Evolutionary conservation across 257 asterid species (phyloP).

Genomic region (Anisodus tanguticus): DNA sequence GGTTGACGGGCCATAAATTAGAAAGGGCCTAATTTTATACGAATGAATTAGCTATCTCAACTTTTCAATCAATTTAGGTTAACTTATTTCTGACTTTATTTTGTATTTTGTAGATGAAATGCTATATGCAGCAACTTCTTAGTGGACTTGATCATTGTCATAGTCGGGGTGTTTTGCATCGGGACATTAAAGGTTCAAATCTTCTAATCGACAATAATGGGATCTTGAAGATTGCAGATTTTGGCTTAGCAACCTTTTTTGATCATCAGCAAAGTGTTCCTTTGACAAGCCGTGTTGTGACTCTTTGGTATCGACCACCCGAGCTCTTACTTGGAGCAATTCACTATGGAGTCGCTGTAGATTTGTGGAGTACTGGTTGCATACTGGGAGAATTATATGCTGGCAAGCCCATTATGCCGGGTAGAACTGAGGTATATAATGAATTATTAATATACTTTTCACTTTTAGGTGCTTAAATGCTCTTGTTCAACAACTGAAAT

Average conservation of each 20-base stretch:
- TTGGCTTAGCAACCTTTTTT: conserved; percentile 84
- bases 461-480: background rate
- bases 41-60: background rate
- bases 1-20: too few relatives aligned
- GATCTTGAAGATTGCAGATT: conserved; percentile 86
- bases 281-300: conserved; percentile 91
- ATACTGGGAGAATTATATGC: conserved; percentile 84
- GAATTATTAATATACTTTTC: background rate
- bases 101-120: conserved; percentile 61
- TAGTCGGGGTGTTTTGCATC: conserved; percentile 74
- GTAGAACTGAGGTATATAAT: conserved; percentile 82
- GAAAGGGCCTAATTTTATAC: background rate
- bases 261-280: conserved; percentile 58
- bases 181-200: conserved; percentile 92
- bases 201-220: conserved; percentile 78
- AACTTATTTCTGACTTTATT: conserved; percentile 4
- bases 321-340: conserved; percentile 88
- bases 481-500: background rate
- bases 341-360: conserved; percentile 84
- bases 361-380: conserved; percentile 93
- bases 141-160: conserved; percentile 88
- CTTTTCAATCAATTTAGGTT: background rate
- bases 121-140: conserved; percentile 87
- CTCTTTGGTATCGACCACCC: conserved; percentile 98
- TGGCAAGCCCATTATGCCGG: conserved; percentile 94